Percentiles rank a stretch among this genome's conserved stretches.
Evolutionary conservation across 148 eudicot species (phyloP).

Genomic region (Agrostemma githago): DNA sequence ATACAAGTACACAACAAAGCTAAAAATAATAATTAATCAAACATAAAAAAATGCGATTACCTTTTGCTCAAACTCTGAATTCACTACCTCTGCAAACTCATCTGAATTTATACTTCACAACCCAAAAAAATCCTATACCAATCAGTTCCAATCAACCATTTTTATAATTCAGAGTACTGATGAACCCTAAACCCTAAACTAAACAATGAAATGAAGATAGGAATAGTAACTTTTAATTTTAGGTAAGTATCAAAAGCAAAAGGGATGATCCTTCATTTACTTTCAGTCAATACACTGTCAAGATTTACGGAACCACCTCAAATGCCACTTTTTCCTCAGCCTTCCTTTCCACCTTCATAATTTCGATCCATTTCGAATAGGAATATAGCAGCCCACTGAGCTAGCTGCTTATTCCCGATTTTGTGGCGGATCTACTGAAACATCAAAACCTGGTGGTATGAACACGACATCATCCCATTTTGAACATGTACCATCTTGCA

Average conservation of each 20-base stretch:
- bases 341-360: too few relatives aligned
- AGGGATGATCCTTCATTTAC: too few relatives aligned
- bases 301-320: too few relatives aligned
- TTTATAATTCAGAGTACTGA: too few relatives aligned
- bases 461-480: constrained; percentile 89
- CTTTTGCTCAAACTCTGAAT: constrained; percentile 36
- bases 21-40: neutral
- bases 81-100: constrained; percentile 16
- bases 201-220: too few relatives aligned
- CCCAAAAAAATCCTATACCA: constrained; percentile 1
- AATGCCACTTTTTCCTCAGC: too few relatives aligned
- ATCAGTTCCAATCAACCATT: neutral
- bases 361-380: too few relatives aligned
- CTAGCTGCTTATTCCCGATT: constrained; percentile 11
- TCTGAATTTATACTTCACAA: constrained; percentile 29
- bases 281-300: too few relatives aligned
- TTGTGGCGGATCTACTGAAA: constrained; percentile 42
- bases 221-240: too few relatives aligned
- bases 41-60: constrained; percentile 18
- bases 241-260: too few relatives aligned
- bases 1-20: neutral
- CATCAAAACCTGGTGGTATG: constrained; percentile 90
- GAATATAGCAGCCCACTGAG: neutral
- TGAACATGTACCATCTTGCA: constrained; percentile 54
- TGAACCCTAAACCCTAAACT: too few relatives aligned